phyloP scores from a whole-genome alignment of 2,329 filamentous ascomycete genomes.

The Meredithiella fracta region DNA sequence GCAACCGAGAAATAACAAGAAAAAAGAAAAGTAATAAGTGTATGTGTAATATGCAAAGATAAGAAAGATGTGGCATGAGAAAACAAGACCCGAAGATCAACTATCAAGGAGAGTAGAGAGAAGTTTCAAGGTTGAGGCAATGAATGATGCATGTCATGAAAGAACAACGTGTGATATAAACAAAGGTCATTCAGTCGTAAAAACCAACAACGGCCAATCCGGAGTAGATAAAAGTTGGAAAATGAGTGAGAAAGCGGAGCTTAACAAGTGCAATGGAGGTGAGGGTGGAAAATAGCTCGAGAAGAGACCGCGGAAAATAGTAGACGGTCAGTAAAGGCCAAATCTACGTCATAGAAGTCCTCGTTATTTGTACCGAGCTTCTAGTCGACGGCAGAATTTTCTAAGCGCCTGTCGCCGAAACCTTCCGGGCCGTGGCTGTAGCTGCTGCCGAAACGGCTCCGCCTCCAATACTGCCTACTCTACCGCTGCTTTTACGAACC shows the following conservation, averaged over 20 bases:
- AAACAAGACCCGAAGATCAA: background rate
- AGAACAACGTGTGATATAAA: slow-evolving; percentile 13
- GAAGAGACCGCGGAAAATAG: slow-evolving; percentile 8
- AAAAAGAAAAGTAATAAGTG: slow-evolving; percentile 5
- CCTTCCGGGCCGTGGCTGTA: slow-evolving; percentile 34
- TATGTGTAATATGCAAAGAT: background rate
- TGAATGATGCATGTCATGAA: slow-evolving; percentile 6
- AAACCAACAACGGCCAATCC: background rate
- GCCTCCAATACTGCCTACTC: slow-evolving; percentile 41
- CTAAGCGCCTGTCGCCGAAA: slow-evolving; percentile 29
- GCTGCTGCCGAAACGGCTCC: slow-evolving; percentile 20
- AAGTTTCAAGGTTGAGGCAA: background rate
- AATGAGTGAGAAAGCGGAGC: background rate
- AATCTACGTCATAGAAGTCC: slow-evolving; percentile 14
- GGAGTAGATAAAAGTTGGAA: background rate
- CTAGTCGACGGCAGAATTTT: slow-evolving; percentile 15
- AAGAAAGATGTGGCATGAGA: background rate
- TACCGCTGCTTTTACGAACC: slow-evolving; percentile 49
- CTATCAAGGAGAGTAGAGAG: background rate
- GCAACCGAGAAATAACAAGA: background rate
- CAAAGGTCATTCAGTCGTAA: slow-evolving; percentile 14
- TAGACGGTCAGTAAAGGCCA: background rate
- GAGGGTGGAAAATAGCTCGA: slow-evolving; percentile 3
- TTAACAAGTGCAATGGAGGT: slow-evolving; percentile 5
- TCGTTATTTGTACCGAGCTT: slow-evolving; percentile 15